Percentiles rank a stretch among this genome's conserved stretches.
phyloP scores from a whole-genome alignment of 106 monocot genomes.

The Hemerocallis citrina region DNA sequence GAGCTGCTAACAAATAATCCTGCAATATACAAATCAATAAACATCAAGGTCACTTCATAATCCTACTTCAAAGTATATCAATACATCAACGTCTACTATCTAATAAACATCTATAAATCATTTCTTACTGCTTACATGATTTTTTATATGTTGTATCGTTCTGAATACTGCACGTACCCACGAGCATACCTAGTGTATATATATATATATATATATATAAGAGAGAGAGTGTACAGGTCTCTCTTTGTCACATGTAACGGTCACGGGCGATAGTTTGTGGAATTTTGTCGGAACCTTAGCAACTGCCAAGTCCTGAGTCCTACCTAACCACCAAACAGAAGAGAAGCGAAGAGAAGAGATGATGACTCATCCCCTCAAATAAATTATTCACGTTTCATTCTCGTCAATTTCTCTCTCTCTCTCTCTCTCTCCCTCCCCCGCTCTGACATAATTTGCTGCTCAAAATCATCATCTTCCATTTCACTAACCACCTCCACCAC shows the following conservation, averaged over 20 bases:
- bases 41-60: no score
- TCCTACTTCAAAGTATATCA: not conserved
- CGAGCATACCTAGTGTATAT: no score
- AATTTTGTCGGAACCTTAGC: constrained; percentile 17
- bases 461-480: not conserved
- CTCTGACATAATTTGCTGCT: no score
- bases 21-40: no score
- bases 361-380: not conserved
- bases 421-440: no score
- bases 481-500: constrained; percentile 7
- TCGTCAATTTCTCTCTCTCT: no score
- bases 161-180: constrained; percentile 14
- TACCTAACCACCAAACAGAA: not conserved
- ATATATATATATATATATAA: no score
- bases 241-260: constrained; percentile 50
- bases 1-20: no score
- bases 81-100: not conserved
- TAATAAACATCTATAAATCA: no score
- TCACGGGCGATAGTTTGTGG: constrained; percentile 39
- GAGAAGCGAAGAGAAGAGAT: not conserved
- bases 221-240: no score
- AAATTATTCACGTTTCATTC: not conserved
- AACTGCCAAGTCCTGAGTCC: constrained; percentile 8
- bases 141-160: not conserved
- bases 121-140: no score